Conservation (phyloP, 176 grass and related monocot species). For the Elymus sibiricus region DNA sequence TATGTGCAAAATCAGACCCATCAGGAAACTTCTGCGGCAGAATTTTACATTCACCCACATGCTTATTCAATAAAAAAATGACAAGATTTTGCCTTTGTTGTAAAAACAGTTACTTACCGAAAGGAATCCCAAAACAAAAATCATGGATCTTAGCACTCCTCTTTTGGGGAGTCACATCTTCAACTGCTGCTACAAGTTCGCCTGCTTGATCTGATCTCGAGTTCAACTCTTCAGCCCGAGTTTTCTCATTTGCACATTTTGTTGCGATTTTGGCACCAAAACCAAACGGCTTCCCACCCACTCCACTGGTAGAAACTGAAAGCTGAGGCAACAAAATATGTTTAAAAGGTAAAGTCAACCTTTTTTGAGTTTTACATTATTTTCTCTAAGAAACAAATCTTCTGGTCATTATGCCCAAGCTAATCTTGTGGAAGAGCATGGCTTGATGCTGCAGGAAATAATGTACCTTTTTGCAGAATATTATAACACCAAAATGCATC, state of each 20-base stretch:
- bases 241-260: constrained; percentile 39
- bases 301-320: constrained; percentile 19
- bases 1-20: background rate
- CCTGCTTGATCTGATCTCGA: constrained; percentile 6
- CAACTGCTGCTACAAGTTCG: constrained; percentile 5
- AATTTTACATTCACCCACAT: background rate
- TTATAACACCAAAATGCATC: background rate
- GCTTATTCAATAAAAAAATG: background rate
- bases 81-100: background rate
- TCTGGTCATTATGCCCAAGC: background rate
- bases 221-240: constrained; percentile 16
- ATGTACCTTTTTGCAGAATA: background rate
- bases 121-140: constrained; percentile 77
- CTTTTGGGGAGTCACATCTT: constrained; percentile 28
- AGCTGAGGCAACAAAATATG: constrained; percentile 30
- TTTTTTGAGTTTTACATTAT: background rate
- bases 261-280: constrained; percentile 35
- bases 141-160: constrained; percentile 72
- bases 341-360: background rate
- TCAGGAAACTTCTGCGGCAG: background rate
- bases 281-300: constrained; percentile 11
- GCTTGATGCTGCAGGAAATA: background rate
- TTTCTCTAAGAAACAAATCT: background rate
- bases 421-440: background rate
- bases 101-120: constrained; percentile 43